These are phyloP conservation scores for Dactylellina parvicollis DNA, from an alignment of 2,329 filamentous ascomycete genomes.

Conservation along the genomic window DNA sequence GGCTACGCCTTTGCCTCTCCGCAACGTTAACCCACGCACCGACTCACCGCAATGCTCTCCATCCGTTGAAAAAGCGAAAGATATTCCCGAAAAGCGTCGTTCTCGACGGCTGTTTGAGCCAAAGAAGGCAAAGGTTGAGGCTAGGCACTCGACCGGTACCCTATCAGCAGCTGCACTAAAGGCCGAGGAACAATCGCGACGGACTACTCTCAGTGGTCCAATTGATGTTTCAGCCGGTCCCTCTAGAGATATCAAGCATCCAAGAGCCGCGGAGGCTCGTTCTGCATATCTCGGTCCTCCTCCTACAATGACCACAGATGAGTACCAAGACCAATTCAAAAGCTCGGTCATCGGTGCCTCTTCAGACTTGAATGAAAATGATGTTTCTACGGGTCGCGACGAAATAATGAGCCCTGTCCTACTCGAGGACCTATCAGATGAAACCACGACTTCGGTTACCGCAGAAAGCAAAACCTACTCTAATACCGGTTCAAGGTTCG, in stretches of 20 bases:
- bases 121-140: conserved; percentile 7
- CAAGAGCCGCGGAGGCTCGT: conserved; percentile 19
- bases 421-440: background rate
- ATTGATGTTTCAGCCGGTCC: conserved; percentile 13
- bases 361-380: background rate
- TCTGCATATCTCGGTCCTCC: conserved; percentile 19
- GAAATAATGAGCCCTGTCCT: conserved; percentile 18
- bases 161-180: background rate
- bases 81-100: background rate
- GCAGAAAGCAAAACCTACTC: too few relatives aligned
- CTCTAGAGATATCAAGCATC: conserved; percentile 19
- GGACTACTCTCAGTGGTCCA: conserved; percentile 22
- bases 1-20: background rate
- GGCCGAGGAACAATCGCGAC: background rate
- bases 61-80: background rate
- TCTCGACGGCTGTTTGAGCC: background rate
- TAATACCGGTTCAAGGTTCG: too few relatives aligned
- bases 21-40: too few relatives aligned
- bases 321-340: conserved; percentile 32
- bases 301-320: conserved; percentile 11
- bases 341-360: conserved; percentile 8
- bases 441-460: too few relatives aligned
- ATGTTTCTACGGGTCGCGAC: background rate
- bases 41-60: background rate
- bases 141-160: conserved; percentile 33